Evolutionary conservation across 257 asterid genomes (phyloP).

Genomic region (Lavandula angustifolia): DNA sequence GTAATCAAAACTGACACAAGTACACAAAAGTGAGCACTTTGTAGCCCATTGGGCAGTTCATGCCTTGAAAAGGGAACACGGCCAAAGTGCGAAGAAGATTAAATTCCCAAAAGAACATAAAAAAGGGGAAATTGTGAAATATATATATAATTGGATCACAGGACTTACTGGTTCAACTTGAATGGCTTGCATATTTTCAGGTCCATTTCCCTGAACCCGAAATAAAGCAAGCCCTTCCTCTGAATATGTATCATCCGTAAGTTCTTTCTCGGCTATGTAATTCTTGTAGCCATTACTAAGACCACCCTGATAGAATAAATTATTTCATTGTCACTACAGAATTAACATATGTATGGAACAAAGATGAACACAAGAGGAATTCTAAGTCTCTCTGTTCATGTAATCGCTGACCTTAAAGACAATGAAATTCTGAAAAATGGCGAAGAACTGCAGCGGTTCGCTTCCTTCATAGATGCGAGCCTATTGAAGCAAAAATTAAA

Average conservation of each 20-base stretch:
- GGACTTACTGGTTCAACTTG: slow-evolving; percentile 94
- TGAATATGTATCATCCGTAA: slow-evolving; percentile 81
- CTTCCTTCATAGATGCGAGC: slow-evolving; percentile 81
- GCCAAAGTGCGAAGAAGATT: no score
- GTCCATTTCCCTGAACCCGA: slow-evolving; percentile 98
- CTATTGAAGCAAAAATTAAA: slow-evolving; percentile 47
- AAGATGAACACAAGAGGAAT: slow-evolving; percentile 13
- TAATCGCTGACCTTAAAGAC: slow-evolving; percentile 74
- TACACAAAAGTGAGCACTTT: not conserved
- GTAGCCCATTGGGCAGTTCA: not conserved
- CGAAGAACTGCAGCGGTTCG: slow-evolving; percentile 91
- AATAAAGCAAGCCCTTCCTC: slow-evolving; percentile 87
- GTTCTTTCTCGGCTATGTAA: slow-evolving; percentile 67
- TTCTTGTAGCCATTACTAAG: slow-evolving; percentile 88
- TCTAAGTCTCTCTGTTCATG: not conserved
- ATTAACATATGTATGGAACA: slow-evolving; percentile 11
- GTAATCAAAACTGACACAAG: not conserved
- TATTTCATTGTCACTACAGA: slow-evolving; percentile 25
- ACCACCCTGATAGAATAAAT: slow-evolving; percentile 77
- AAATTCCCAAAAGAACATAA: slow-evolving; percentile 10
- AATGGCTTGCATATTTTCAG: slow-evolving; percentile 98
- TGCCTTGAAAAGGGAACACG: not conserved
- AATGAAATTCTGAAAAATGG: slow-evolving; percentile 88
- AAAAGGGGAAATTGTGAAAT: slow-evolving; percentile 5
- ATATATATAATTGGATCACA: slow-evolving; percentile 12